phyloP scores from a whole-genome alignment of 2,329 filamentous ascomycete species.

The Colletotrichum siamense region DNA sequence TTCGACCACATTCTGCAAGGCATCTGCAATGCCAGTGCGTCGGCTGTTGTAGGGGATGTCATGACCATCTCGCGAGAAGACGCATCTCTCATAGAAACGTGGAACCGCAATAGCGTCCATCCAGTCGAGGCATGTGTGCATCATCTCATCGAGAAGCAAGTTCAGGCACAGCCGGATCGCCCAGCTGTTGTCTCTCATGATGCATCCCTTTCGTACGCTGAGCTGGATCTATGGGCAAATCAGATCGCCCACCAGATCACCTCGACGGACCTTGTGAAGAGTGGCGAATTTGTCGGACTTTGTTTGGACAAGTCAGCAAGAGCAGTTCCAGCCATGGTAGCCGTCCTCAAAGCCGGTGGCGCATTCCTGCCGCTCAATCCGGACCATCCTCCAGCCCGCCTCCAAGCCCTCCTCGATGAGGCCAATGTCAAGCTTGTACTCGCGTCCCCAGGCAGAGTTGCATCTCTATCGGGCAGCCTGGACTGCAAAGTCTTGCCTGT shows the following conservation, averaged over 20 bases:
- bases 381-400: neutral
- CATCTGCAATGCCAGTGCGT: neutral
- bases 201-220: neutral
- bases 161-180: neutral
- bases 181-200: neutral
- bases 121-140: neutral
- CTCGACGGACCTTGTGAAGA: neutral
- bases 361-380: conserved; percentile 3
- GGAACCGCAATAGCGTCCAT: neutral
- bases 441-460: neutral
- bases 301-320: neutral
- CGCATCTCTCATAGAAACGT: neutral
- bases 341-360: neutral
- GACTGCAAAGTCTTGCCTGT: conserved; percentile 1
- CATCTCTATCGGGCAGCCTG: neutral
- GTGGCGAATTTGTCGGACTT: neutral
- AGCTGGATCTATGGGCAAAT: neutral
- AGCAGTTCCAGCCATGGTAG: neutral
- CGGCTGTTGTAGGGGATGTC: neutral
- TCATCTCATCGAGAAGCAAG: neutral
- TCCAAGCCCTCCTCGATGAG: neutral
- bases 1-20: neutral
- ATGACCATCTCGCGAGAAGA: neutral
- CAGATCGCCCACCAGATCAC: neutral
- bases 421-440: neutral